Base-by-base conservation (phyloP, 352 stramenopile genomes). In the Pythium scleroteichum region DNA sequence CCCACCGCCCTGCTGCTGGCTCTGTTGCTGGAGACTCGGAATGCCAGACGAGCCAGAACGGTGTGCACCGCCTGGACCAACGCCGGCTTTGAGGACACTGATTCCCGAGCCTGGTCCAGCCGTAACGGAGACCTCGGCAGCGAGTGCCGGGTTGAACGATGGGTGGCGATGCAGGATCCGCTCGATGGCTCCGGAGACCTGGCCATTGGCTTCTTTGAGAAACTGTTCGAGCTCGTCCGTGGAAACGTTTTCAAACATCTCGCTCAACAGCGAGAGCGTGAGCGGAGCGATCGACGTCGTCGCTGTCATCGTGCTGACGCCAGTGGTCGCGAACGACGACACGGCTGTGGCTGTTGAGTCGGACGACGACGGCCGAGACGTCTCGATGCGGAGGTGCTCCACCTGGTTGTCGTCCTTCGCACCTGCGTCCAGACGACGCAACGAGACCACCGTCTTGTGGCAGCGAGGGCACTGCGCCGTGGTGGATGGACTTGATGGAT, bases 221-320 rank as follows among this genome's bases (percentile, higher is more conserved):
- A 78, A 73, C 17, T 26, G 29, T 46, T 91, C 78, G 4, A 94
- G 42, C 16, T 94, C 79, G 12, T 86, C 72, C n/a, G 86, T 55
- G 0, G 81, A 53, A 46, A 94, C 86, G 27, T 62, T 71, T 24
- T 90, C 79, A 38, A 94, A 92, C 32, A 94, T 64, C 51, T 94
- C 85, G 4, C 73, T 72, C 20, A 94, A 23, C 29, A 90, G 67
- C 7, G 82, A 87, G 33, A 91, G 49, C 45, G 84, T 85, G 35
- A 85, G 42, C 2, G 77, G 65, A 19, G 82, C 85, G n/a, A 88
- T 68, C 0, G 53, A 46, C 35, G 58, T 40, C 0, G 56, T 24
- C 0, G 56, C 35, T 46, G 48, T 40, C 22, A 42, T 24, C 14
- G 27, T 49, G 3, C 33, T 33, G 32, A 60, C 59, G n/a, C 50